A percentile compares a stretch with the other conserved stretches of the same genome.
Evolutionary conservation across 2,329 filamentous ascomycete species (phyloP).

Genomic region (Aspergillus sp.): DNA sequence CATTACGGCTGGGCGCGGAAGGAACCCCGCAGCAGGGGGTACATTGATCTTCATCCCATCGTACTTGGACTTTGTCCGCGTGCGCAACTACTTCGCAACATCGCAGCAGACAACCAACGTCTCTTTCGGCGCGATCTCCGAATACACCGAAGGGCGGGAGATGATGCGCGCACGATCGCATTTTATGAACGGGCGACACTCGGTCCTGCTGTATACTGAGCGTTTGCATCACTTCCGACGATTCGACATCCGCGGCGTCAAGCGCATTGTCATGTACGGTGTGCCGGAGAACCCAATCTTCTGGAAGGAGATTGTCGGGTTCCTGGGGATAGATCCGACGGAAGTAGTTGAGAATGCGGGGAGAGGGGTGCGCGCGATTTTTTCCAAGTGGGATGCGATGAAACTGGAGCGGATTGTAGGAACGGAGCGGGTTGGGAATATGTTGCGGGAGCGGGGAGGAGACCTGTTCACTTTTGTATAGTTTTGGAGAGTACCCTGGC

Average conservation of each 20-base stretch:
- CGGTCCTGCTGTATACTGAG: constrained; percentile 83
- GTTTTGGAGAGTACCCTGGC: constrained; percentile 2
- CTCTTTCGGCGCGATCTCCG: constrained; percentile 76
- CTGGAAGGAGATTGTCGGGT: constrained; percentile 38
- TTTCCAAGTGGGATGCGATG: constrained; percentile 83
- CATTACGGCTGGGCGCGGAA: constrained; percentile 26
- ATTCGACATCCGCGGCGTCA: constrained; percentile 75
- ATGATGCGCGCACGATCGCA: constrained; percentile 79
- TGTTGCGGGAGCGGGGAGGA: constrained; percentile 70
- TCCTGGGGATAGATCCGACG: constrained; percentile 33
- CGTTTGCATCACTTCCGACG: constrained; percentile 94
- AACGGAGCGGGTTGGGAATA: constrained; percentile 68
- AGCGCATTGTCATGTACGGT: constrained; percentile 79
- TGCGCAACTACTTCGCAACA: constrained; percentile 86
- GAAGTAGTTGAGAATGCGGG: constrained; percentile 52
- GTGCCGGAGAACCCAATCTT: constrained; percentile 74
- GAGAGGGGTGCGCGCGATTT: constrained; percentile 55
- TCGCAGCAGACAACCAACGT: constrained; percentile 51
- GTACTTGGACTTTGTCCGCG: constrained; percentile 89
- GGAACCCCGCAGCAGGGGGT: constrained; percentile 50
- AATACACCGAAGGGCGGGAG: constrained; percentile 75
- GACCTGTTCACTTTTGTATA: constrained; percentile 96
- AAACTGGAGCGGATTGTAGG: constrained; percentile 86
- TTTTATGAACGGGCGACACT: constrained; percentile 75
- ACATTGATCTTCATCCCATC: constrained; percentile 85